Conservation (phyloP, 768 basidiomycete species). For the Lactarius quietus region DNA sequence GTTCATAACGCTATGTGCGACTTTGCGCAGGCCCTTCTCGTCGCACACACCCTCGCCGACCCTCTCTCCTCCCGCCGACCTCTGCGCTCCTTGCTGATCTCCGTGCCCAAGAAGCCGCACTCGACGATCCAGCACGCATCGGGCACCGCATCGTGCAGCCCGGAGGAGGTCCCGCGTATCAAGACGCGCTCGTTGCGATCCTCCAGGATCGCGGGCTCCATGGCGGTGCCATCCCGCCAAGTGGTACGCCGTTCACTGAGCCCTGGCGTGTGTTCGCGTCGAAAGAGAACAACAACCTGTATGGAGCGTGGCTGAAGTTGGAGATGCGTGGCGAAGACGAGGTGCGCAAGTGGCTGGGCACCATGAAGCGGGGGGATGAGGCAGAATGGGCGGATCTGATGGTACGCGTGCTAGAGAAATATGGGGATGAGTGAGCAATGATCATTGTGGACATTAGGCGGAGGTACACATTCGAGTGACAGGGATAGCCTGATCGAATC, state of each 20-base stretch:
- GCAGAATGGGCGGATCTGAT: conserved; percentile 42
- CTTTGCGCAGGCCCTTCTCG: conserved; percentile 48
- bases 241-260: conserved; percentile 48
- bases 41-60: conserved; percentile 44
- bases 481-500: not conserved
- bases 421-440: not conserved
- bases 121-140: conserved; percentile 46
- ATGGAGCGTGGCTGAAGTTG: conserved; percentile 44
- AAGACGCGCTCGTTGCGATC: conserved; percentile 33
- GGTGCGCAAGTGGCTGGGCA: conserved; percentile 42
- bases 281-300: conserved; percentile 35
- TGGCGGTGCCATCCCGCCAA: conserved; percentile 35
- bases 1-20: conserved; percentile 48
- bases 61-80: conserved; percentile 41
- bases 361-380: conserved; percentile 43
- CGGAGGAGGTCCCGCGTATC: conserved; percentile 37
- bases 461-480: not conserved
- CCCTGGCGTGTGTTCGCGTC: conserved; percentile 34
- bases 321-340: conserved; percentile 39
- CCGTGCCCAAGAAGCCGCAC: conserved; percentile 13
- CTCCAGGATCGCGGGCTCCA: conserved; percentile 28
- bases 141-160: conserved; percentile 46
- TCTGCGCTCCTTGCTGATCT: conserved; percentile 34
- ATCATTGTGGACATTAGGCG: too few species aligned
- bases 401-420: conserved; percentile 19